phyloP scores from a whole-genome alignment of 306 rosid species.

The Gleditsia sinensis region DNA sequence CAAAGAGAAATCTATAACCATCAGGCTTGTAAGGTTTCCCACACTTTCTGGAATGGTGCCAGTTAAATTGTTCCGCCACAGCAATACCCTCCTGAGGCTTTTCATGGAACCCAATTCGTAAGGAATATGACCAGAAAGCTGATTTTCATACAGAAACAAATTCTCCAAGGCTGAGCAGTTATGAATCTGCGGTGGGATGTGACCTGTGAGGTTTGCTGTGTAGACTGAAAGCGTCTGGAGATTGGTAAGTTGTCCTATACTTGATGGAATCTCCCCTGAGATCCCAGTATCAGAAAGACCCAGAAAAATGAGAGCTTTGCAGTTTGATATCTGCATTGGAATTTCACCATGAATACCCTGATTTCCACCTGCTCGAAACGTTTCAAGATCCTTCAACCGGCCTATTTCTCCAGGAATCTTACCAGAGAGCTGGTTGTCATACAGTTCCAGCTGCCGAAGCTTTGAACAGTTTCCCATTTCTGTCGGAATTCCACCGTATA shows the following conservation, averaged over 20 bases:
- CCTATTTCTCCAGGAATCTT: conserved; percentile 77
- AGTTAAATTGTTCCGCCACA: conserved; percentile 84
- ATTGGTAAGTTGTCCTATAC: conserved; percentile 70
- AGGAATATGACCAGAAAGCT: conserved; percentile 78
- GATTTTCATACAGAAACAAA: conserved; percentile 83
- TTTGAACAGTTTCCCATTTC: conserved; percentile 78
- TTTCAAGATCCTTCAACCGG: conserved; percentile 53
- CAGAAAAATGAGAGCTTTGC: conserved; percentile 63
- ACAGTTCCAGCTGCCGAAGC: conserved; percentile 69
- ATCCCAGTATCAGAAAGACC: conserved; percentile 89
- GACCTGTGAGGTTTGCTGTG: conserved; percentile 80
- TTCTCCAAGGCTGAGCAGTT: conserved; percentile 76
- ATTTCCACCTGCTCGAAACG: conserved; percentile 84
- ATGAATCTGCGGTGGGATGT: conserved; percentile 77
- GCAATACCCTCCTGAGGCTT: conserved; percentile 63
- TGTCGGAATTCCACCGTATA: conserved; percentile 65
- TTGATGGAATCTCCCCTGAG: conserved; percentile 76
- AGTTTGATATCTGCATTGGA: conserved; percentile 78
- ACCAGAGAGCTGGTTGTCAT: conserved; percentile 81
- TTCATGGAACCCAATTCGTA: conserved; percentile 63
- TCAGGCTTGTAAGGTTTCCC: conserved; percentile 69
- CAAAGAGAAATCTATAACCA: conserved; percentile 79
- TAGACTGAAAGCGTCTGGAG: conserved; percentile 80
- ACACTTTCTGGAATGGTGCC: conserved; percentile 69
- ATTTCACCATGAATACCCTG: conserved; percentile 73